These are phyloP conservation scores for Fusarium sp. DNA, from an alignment of 2,329 filamentous ascomycete genomes.

Conservation along the genomic window DNA sequence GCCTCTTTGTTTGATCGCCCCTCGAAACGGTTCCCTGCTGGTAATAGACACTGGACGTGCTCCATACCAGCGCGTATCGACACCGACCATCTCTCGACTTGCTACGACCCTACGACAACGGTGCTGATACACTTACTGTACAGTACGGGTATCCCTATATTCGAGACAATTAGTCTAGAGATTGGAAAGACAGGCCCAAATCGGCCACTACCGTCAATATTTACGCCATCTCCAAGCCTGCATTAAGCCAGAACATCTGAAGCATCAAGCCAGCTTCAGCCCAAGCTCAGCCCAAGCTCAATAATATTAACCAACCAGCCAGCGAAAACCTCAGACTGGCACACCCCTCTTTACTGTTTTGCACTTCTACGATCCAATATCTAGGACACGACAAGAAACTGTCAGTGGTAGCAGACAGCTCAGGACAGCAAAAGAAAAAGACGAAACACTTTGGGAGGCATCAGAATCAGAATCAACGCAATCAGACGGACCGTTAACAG, in stretches of 20 bases:
- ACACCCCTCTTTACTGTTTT: slow-evolving; percentile 18
- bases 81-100: slow-evolving; percentile 10
- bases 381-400: slow-evolving; percentile 9
- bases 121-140: background rate
- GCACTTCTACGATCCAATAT: background rate
- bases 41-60: slow-evolving; percentile 10
- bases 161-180: background rate
- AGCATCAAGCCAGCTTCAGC: slow-evolving; percentile 24
- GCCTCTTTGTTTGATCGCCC: slow-evolving; percentile 24
- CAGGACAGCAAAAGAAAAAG: background rate
- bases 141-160: background rate
- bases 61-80: slow-evolving; percentile 17
- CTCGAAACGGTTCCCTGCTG: slow-evolving; percentile 3
- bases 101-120: background rate
- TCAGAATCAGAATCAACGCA: background rate
- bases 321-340: slow-evolving; percentile 21
- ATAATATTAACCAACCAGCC: slow-evolving; percentile 20
- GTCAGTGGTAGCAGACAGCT: background rate
- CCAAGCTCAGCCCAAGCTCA: slow-evolving; percentile 31
- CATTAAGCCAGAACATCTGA: slow-evolving; percentile 5
- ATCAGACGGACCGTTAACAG: background rate
- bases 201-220: background rate
- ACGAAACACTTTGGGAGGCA: background rate
- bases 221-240: slow-evolving; percentile 7
- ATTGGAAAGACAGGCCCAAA: background rate